Conservation (phyloP, 2,329 filamentous ascomycete species). For the Phoma herbarum region DNA sequence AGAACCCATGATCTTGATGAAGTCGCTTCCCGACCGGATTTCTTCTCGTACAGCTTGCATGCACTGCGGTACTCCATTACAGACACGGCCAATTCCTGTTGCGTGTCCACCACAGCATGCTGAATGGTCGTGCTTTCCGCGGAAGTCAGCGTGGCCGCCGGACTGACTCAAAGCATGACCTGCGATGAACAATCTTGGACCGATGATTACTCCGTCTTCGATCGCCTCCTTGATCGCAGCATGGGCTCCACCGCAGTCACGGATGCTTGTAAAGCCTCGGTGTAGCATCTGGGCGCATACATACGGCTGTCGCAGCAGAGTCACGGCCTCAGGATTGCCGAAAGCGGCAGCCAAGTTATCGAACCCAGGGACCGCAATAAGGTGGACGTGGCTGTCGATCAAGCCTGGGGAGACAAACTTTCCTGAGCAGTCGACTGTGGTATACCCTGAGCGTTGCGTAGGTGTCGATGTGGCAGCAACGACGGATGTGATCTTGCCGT, state of each 20-base stretch:
- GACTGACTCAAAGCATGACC: conserved; percentile 55
- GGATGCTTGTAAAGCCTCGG: conserved; percentile 64
- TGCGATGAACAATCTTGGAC: conserved; percentile 43
- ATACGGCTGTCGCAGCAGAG: conserved; percentile 11
- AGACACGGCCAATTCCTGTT: conserved; percentile 9
- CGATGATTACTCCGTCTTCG: conserved; percentile 63
- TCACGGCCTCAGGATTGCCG: conserved; percentile 5
- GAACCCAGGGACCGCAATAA: conserved; percentile 25
- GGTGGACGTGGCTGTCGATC: conserved; percentile 55
- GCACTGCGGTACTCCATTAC: conserved; percentile 12
- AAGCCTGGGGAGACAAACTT: conserved; percentile 61
- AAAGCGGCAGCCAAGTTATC: not conserved
- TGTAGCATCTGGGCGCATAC: conserved; percentile 15
- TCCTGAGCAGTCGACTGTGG: conserved; percentile 51
- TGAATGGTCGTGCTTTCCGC: conserved; percentile 28
- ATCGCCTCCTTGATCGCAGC: conserved; percentile 66
- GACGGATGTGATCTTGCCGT: conserved; percentile 6
- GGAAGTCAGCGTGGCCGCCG: conserved; percentile 66
- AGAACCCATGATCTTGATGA: conserved; percentile 69
- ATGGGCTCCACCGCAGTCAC: conserved; percentile 67
- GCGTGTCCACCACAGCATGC: conserved; percentile 10
- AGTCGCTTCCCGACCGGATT: conserved; percentile 65
- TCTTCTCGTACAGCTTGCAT: conserved; percentile 56
- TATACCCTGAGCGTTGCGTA: not conserved
- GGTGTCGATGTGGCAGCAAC: not conserved